phyloP scores from a whole-genome alignment of 140 eudicot genomes.

The Bidens hawaiensis region DNA sequence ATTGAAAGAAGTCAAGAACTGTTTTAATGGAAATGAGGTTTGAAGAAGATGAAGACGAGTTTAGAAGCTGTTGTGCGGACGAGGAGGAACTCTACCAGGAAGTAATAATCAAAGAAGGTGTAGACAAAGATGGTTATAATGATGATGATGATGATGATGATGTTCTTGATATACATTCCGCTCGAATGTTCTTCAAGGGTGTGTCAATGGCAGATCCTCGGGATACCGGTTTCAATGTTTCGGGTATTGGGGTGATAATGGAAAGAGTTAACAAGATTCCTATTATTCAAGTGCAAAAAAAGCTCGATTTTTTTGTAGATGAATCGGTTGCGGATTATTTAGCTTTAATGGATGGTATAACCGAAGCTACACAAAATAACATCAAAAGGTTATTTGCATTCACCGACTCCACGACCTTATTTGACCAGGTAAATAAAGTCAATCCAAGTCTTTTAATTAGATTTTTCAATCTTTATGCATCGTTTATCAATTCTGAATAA shows the following conservation, averaged over 20 bases:
- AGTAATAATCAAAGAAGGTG: slow-evolving; percentile 29
- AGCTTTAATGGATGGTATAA: slow-evolving; percentile 84
- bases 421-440: slow-evolving; percentile 52
- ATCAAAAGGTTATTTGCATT: slow-evolving; percentile 58
- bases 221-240: slow-evolving; percentile 40
- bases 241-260: slow-evolving; percentile 91
- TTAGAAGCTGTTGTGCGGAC: slow-evolving; percentile 79
- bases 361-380: slow-evolving; percentile 46
- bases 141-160: slow-evolving; percentile 7
- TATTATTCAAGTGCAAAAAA: slow-evolving; percentile 71
- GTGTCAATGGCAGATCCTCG: slow-evolving; percentile 52
- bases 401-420: slow-evolving; percentile 55
- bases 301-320: slow-evolving; percentile 80
- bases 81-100: slow-evolving; percentile 53
- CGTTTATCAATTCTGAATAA: background rate
- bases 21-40: slow-evolving; percentile 30
- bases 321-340: slow-evolving; percentile 70
- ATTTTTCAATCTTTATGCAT: slow-evolving; percentile 6
- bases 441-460: background rate
- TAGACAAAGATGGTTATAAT: background rate
- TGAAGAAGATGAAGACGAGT: slow-evolving; percentile 84
- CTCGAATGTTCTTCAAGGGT: slow-evolving; percentile 75
- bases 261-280: slow-evolving; percentile 41
- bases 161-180: slow-evolving; percentile 47
- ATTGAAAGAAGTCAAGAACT: background rate